Evolutionary conservation across 163 green algal genomes (phyloP).

Genomic region (Coccomyxa subellipsoidea): DNA sequence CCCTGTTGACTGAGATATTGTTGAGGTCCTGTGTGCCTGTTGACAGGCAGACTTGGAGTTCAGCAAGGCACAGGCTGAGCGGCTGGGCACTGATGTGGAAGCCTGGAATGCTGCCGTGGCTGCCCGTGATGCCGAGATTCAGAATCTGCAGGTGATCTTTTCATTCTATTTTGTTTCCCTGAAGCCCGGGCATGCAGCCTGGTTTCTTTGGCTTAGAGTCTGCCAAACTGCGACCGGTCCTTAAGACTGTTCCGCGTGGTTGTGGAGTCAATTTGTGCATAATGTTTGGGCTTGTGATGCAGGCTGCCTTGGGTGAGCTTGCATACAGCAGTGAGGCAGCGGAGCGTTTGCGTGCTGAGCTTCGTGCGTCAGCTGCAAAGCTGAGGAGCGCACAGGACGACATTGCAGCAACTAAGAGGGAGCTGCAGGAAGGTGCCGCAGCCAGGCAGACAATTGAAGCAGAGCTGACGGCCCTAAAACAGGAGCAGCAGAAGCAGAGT

Average conservation of each 20-base stretch:
- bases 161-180: too few relatives aligned
- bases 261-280: background rate
- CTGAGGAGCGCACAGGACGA: constrained; percentile 32
- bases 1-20: background rate
- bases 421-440: constrained; percentile 31
- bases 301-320: constrained; percentile 67
- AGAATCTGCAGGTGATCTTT: constrained; percentile 70
- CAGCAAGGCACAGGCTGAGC: constrained; percentile 25
- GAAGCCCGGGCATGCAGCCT: too few relatives aligned
- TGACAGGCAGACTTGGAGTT: background rate
- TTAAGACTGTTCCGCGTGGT: too few relatives aligned
- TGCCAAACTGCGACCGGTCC: too few relatives aligned
- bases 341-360: constrained; percentile 58
- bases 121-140: constrained; percentile 64
- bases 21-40: background rate
- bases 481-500: background rate
- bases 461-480: background rate
- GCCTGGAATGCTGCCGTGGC: constrained; percentile 54
- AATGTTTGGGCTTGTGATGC: background rate
- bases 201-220: too few relatives aligned
- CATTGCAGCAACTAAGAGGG: constrained; percentile 44
- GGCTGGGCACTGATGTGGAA: background rate
- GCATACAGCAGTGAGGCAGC: constrained; percentile 74
- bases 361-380: constrained; percentile 28
- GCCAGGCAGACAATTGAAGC: background rate